Percentiles rank a stretch among this genome's conserved stretches.
Evolutionary conservation across 1,284 basidiomycete species (phyloP).

Genomic region (Rhodotorula sp.): DNA sequence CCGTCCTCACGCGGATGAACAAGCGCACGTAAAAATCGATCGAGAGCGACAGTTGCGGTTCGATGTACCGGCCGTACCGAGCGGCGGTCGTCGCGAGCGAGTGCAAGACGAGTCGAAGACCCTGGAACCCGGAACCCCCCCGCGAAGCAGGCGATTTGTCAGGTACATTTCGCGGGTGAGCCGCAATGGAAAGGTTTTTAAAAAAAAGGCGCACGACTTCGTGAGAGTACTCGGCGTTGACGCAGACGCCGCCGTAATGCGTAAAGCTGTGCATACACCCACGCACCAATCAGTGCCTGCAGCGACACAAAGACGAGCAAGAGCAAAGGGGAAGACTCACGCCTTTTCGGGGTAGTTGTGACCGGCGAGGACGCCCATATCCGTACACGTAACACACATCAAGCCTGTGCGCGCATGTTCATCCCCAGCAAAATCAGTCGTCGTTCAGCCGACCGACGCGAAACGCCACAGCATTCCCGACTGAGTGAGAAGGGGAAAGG

Average conservation of each 20-base stretch:
- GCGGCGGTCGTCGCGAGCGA: constrained; percentile 80
- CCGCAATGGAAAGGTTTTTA: background rate
- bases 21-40: constrained; percentile 97
- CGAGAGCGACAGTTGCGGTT: constrained; percentile 85
- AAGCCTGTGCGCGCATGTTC: constrained; percentile 60
- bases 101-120: constrained; percentile 85
- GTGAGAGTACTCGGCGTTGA: constrained; percentile 90
- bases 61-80: constrained; percentile 86
- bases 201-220: constrained; percentile 59
- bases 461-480: background rate
- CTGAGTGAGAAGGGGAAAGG: background rate
- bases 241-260: constrained; percentile 91
- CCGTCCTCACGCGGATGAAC: constrained; percentile 75
- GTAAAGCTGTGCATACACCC: constrained; percentile 62
- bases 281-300: too few relatives aligned
- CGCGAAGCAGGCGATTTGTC: background rate
- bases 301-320: background rate
- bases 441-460: background rate
- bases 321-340: constrained; percentile 52
- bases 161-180: background rate
- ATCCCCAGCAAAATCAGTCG: background rate
- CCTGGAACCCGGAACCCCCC: background rate
- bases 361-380: constrained; percentile 88
- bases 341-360: constrained; percentile 96
- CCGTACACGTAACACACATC: constrained; percentile 94